Base-by-base conservation (phyloP, 169 alveolate genomes). In the Miamiensis avidus region DNA sequence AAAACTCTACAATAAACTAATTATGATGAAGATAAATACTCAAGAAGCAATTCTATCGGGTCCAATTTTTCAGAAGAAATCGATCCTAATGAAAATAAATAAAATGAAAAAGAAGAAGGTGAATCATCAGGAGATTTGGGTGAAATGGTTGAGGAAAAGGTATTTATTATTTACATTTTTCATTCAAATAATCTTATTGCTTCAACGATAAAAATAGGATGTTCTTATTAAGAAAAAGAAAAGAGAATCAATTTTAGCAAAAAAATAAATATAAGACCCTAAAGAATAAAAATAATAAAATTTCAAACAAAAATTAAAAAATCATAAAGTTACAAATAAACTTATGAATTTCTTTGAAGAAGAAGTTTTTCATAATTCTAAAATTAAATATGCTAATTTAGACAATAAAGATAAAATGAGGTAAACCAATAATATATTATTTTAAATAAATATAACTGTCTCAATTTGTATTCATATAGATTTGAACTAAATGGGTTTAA, bases 401-500 rank as follows among this genome's bases (percentile, higher is more conserved):
- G 0, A 30, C 20, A 72, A 77, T 26, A 77, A 33, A 0, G 82
- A 77, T 77, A 64, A 69, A 27, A 32, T 77, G 33, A 49, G 69
- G 69, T 49, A 49, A 49, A 49, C 26, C 86, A 26, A 69, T 82
- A 30, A n/a, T 65, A 1, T 69, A 82, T 16, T 74, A 65, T 82
- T 29, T 69, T 29, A 77, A 65, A 82, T 82, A n/a, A n/a, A n/a
- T n/a, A n/a, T n/a, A n/a, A n/a, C 74, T 65, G 86, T 78, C 64
- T 69, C 34, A 30, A 69, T 69, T 69, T 29, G 31, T 73, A 4
- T n/a, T 73, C 6, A 15, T 73, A 73, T n/a, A 33, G 31, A 31
- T 76, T 76, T 31, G 84, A 76, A 0, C 31, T 74, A 31, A 31
- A 84, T 65, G 89, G 89, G 25, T 84, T 84, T 32, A 77, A 81